Percentiles rank a stretch among this genome's conserved stretches.
Conservation (phyloP, 768 basidiomycete species). For the Lactifluus rugatus region DNA sequence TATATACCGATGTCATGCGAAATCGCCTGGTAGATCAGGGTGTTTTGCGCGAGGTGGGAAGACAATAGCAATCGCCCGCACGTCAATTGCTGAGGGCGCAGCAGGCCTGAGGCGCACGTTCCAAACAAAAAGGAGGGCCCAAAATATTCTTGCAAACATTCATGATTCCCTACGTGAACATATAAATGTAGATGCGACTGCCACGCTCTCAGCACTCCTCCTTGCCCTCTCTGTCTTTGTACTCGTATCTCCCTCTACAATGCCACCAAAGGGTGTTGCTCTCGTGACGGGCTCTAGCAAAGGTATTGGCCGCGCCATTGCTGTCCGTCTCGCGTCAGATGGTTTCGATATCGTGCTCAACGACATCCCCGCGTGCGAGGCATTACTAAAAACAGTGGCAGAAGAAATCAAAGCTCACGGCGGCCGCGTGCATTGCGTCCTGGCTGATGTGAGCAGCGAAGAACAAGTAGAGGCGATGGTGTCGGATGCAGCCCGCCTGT, state of each 20-base stretch:
- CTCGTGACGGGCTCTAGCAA: conserved; percentile 16
- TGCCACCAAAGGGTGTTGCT: background rate
- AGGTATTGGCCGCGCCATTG: conserved; percentile 26
- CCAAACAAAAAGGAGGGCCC: no score
- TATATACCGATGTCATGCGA: no score
- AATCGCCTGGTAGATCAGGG: no score
- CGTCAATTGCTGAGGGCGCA: no score
- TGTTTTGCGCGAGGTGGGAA: no score
- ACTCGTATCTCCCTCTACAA: background rate
- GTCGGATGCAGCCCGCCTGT: conserved; percentile 15
- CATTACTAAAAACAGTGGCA: conserved; percentile 23
- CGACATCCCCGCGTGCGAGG: conserved; percentile 24
- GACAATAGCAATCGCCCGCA: no score
- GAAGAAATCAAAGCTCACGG: conserved; percentile 18
- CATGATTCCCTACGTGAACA: background rate
- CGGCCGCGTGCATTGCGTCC: conserved; percentile 19
- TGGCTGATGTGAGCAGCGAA: conserved; percentile 17
- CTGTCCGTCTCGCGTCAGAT: conserved; percentile 28
- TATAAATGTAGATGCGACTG: background rate
- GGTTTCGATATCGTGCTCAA: conserved; percentile 28
- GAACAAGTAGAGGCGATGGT: conserved; percentile 23
- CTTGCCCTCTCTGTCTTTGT: no score
- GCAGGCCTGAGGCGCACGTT: no score
- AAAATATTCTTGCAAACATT: no score
- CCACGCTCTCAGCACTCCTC: no score